Conservation (phyloP, 2,329 filamentous ascomycete genomes). For the Emmonsiellopsis sp. region DNA sequence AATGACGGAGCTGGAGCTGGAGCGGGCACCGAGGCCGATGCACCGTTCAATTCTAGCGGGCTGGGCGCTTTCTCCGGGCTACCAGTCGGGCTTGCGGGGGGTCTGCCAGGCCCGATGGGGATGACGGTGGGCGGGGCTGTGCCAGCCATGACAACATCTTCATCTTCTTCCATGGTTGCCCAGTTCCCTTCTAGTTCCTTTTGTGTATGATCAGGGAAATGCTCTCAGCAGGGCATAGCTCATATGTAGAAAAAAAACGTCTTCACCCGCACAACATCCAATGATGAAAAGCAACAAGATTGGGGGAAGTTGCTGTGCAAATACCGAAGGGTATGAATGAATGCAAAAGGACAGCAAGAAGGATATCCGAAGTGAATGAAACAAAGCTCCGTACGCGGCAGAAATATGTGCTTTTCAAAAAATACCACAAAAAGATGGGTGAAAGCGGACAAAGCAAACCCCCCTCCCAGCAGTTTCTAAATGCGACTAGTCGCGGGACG, state of each 20-base stretch:
- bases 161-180: slow-evolving; percentile 25
- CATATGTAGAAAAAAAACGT: background rate
- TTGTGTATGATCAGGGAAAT: too few species aligned
- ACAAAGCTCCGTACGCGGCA: too few species aligned
- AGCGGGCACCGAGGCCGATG: background rate
- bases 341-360: too few species aligned
- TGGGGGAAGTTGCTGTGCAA: too few species aligned
- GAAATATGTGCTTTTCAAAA: too few species aligned
- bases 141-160: slow-evolving; percentile 33
- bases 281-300: too few species aligned
- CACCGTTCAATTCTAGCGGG: slow-evolving; percentile 15
- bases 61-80: slow-evolving; percentile 12
- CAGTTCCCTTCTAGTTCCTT: background rate
- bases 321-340: too few species aligned
- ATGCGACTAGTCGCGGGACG: too few species aligned
- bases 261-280: background rate
- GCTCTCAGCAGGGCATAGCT: background rate
- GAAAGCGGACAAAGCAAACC: background rate
- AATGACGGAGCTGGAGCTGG: slow-evolving; percentile 5
- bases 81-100: slow-evolving; percentile 6
- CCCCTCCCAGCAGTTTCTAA: background rate
- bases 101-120: slow-evolving; percentile 12
- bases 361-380: too few species aligned
- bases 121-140: slow-evolving; percentile 14
- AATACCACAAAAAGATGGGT: too few species aligned